A percentile compares a stretch with the other conserved stretches of the same genome.
These are phyloP conservation scores for Fusarium denticulatum DNA, from an alignment of 2,329 filamentous ascomycete species.

Conservation along the genomic window DNA sequence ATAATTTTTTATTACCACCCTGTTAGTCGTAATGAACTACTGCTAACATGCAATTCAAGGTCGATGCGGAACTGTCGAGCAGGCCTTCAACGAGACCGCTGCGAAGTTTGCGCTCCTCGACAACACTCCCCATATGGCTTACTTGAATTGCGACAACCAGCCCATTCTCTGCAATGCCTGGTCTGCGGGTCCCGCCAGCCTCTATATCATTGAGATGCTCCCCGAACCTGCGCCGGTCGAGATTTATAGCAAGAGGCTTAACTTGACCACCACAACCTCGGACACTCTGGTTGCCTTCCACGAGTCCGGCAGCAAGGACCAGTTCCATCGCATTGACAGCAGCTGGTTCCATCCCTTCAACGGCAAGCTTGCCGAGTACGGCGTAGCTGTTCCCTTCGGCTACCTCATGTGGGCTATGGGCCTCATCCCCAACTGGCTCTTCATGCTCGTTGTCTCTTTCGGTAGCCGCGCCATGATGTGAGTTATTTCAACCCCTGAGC, in stretches of 20 bases:
- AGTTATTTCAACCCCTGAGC: slow-evolving; percentile 50
- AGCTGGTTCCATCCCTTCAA: slow-evolving; percentile 80
- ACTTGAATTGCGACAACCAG: slow-evolving; percentile 79
- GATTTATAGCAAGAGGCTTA: slow-evolving; percentile 72
- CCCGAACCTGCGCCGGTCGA: slow-evolving; percentile 71
- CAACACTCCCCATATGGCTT: slow-evolving; percentile 72
- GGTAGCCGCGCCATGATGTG: slow-evolving; percentile 80
- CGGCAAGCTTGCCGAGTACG: slow-evolving; percentile 70
- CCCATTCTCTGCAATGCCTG: slow-evolving; percentile 79
- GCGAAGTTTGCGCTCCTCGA: slow-evolving; percentile 70
- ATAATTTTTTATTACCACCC: neutral
- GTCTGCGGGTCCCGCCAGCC: slow-evolving; percentile 70
- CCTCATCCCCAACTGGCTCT: slow-evolving; percentile 76
- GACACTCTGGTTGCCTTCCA: slow-evolving; percentile 71
- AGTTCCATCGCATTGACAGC: slow-evolving; percentile 58
- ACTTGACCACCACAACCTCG: slow-evolving; percentile 73
- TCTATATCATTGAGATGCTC: slow-evolving; percentile 76
- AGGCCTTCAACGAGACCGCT: slow-evolving; percentile 73
- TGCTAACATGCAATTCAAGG: slow-evolving; percentile 55
- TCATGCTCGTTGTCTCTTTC: slow-evolving; percentile 81
- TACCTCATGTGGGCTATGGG: slow-evolving; percentile 75
- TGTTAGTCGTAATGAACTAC: neutral
- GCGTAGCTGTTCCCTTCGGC: slow-evolving; percentile 70
- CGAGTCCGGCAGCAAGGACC: slow-evolving; percentile 60
- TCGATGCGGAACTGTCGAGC: slow-evolving; percentile 71